Percentiles rank a stretch among this genome's conserved stretches.
Conservation (phyloP, 192 early-diverging fungal species). For the Pilobolus umbonatus region DNA sequence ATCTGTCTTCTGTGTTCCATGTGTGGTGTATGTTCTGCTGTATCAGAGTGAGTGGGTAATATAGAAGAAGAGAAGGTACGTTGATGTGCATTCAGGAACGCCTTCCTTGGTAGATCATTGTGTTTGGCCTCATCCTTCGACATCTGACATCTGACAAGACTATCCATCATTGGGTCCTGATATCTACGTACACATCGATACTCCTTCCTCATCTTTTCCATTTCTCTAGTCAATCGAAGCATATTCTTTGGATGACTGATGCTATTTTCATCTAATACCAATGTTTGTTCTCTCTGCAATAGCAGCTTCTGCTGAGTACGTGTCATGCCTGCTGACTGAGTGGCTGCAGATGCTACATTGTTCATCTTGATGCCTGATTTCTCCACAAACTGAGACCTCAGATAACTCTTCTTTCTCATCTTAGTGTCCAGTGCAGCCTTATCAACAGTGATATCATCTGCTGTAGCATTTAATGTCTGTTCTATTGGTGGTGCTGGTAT, state of each 20-base stretch:
- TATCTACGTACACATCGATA: slow-evolving; percentile 28
- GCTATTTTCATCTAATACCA: slow-evolving; percentile 34
- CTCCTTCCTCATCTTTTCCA: slow-evolving; percentile 35
- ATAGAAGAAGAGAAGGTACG: slow-evolving; percentile 6
- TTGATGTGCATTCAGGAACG: neutral
- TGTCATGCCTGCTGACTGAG: slow-evolving; percentile 19
- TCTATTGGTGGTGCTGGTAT: neutral
- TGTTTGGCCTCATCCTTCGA: neutral
- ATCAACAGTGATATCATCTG: too few relatives aligned
- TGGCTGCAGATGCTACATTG: neutral
- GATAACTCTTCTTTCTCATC: neutral
- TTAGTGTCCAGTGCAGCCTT: neutral
- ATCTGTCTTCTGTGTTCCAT: slow-evolving; percentile 1
- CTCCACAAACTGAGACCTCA: neutral
- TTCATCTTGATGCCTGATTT: neutral
- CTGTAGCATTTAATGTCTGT: neutral
- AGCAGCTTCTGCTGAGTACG: slow-evolving; percentile 43
- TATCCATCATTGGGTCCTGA: slow-evolving; percentile 41
- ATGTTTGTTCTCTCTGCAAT: slow-evolving; percentile 36
- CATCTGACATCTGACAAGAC: slow-evolving; percentile 23
- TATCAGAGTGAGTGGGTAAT: neutral
- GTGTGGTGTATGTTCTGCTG: too few relatives aligned
- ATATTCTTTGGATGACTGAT: slow-evolving; percentile 32
- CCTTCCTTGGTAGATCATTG: neutral
- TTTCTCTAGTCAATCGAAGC: slow-evolving; percentile 23